These are phyloP conservation scores for Musa itinerans DNA, from an alignment of 176 grass and related monocot species.

Conservation along the genomic window DNA sequence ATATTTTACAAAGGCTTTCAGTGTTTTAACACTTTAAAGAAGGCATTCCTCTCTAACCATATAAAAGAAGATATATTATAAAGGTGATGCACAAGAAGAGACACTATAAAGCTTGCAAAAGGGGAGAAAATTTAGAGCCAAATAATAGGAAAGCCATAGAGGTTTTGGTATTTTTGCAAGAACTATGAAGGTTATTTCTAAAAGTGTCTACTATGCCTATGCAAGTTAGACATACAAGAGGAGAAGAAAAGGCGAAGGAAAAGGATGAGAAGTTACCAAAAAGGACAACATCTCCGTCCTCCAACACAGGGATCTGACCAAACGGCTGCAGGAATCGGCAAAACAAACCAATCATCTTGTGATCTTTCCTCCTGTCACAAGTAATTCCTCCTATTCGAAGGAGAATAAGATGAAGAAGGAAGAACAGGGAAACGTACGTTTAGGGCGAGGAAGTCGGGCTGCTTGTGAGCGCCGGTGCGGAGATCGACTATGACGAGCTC, in stretches of 20 bases:
- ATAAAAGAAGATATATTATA: too few relatives aligned
- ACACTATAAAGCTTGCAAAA: too few relatives aligned
- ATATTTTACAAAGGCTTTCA: too few relatives aligned
- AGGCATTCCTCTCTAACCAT: too few relatives aligned
- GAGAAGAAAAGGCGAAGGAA: neutral
- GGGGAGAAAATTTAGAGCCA: too few relatives aligned
- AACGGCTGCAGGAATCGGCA: slow-evolving; percentile 52
- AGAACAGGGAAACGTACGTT: slow-evolving; percentile 32
- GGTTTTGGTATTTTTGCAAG: too few relatives aligned
- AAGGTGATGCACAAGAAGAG: too few relatives aligned
- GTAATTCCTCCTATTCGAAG: neutral
- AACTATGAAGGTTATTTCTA: too few relatives aligned
- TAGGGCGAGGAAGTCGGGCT: slow-evolving; percentile 65
- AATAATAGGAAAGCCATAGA: too few relatives aligned
- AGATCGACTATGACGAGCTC: slow-evolving; percentile 71
- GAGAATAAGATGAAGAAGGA: neutral
- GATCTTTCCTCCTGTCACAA: neutral
- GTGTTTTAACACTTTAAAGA: too few relatives aligned
- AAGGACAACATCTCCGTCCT: slow-evolving; percentile 56
- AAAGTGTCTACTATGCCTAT: too few relatives aligned
- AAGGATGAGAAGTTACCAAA: slow-evolving; percentile 35
- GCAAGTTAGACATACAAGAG: neutral
- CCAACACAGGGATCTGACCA: slow-evolving; percentile 66
- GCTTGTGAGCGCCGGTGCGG: slow-evolving; percentile 57
- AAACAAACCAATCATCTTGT: neutral